These are phyloP conservation scores for Zygosaccharomyces sapae DNA, from an alignment of 1,139 yeast species.

Conservation along the genomic window DNA sequence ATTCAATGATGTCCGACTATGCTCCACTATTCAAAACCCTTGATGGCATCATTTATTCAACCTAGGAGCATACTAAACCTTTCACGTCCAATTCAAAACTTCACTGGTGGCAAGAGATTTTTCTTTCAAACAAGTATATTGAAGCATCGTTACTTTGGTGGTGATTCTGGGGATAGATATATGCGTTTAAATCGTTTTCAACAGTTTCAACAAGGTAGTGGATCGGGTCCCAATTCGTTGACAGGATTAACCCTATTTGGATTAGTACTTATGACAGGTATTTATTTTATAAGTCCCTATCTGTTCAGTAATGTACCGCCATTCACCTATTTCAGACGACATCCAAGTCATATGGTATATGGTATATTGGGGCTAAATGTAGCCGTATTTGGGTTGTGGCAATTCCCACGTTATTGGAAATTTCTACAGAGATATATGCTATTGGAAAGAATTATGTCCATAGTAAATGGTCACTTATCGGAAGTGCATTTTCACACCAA, in stretches of 20 bases:
- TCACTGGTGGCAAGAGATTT: constrained; percentile 8
- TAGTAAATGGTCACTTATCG: constrained; percentile 64
- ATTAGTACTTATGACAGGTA: constrained; percentile 41
- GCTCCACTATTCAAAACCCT: constrained; percentile 15
- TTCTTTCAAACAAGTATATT: constrained; percentile 13
- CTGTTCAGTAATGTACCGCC: constrained; percentile 60
- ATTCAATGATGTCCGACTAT: constrained; percentile 23
- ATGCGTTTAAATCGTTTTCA: constrained; percentile 33
- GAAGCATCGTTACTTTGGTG: constrained; percentile 19
- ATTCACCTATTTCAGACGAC: constrained; percentile 46
- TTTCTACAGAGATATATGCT: constrained; percentile 60
- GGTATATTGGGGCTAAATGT: constrained; percentile 65
- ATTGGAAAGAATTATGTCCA: constrained; percentile 54
- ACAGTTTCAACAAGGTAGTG: constrained; percentile 22
- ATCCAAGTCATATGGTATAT: constrained; percentile 62
- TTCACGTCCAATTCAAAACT: constrained; percentile 1
- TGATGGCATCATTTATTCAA: constrained; percentile 17
- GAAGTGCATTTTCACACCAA: constrained; percentile 85
- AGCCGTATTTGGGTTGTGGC: constrained; percentile 73
- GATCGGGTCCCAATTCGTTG: constrained; percentile 24
- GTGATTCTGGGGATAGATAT: constrained; percentile 23
- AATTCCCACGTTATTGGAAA: constrained; percentile 48
- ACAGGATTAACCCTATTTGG: constrained; percentile 34
- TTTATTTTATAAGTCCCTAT: constrained; percentile 50
- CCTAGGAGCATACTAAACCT: constrained; percentile 7